Evolutionary conservation across 768 basidiomycete species (phyloP).

Genomic region (Tulasnella sp.): DNA sequence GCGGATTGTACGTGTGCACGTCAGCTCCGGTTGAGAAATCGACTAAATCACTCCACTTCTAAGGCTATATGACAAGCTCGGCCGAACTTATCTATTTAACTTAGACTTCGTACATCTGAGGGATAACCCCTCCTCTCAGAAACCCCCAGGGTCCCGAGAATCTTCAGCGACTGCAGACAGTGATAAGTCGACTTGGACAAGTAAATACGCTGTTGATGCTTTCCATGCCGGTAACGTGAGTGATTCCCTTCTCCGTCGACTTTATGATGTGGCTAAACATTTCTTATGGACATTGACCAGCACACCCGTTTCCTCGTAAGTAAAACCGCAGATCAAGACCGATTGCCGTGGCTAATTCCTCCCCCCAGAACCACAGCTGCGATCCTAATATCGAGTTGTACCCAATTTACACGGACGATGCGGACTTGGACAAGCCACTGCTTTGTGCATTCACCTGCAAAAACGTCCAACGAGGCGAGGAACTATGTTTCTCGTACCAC

Average conservation of each 20-base stretch:
- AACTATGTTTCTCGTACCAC: slow-evolving; percentile 76
- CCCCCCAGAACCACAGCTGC: slow-evolving; percentile 81
- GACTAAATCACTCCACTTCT: neutral
- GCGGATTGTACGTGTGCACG: slow-evolving; percentile 62
- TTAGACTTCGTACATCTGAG: slow-evolving; percentile 76
- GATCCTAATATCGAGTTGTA: slow-evolving; percentile 78
- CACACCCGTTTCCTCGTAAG: slow-evolving; percentile 88
- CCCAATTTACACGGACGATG: slow-evolving; percentile 80
- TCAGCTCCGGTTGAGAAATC: neutral
- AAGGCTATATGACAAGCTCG: slow-evolving; percentile 75
- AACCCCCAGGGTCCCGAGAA: neutral
- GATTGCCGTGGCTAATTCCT: neutral
- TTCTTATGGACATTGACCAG: slow-evolving; percentile 48
- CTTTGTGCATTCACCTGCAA: slow-evolving; percentile 66
- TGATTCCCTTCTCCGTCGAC: slow-evolving; percentile 35
- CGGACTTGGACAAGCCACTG: slow-evolving; percentile 68
- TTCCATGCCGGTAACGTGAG: slow-evolving; percentile 85
- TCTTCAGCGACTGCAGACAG: neutral
- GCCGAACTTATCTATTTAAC: slow-evolving; percentile 80
- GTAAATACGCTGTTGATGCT: slow-evolving; percentile 73
- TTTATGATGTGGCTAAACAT: slow-evolving; percentile 25
- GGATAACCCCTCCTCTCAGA: slow-evolving; percentile 38
- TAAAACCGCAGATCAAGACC: slow-evolving; percentile 33
- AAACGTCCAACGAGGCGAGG: slow-evolving; percentile 67
- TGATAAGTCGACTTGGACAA: slow-evolving; percentile 14